phyloP scores from a whole-genome alignment of 148 eudicot genomes.

The Spergularia bocconei region DNA sequence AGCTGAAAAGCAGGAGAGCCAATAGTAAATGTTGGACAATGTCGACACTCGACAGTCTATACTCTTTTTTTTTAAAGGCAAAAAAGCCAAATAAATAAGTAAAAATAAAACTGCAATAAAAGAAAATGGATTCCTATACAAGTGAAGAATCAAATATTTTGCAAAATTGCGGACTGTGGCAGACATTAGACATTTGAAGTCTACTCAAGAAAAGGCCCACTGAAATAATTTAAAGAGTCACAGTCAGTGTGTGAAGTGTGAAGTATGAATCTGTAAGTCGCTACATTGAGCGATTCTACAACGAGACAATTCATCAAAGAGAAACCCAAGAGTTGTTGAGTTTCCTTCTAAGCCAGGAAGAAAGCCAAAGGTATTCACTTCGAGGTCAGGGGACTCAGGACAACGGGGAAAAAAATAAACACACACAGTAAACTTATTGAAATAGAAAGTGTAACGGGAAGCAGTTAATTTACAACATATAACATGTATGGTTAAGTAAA shows the following conservation, averaged over 20 bases:
- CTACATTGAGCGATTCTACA: background rate
- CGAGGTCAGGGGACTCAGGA: too few species aligned
- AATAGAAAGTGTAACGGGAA: background rate
- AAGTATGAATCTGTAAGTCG: background rate
- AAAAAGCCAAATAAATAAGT: too few species aligned
- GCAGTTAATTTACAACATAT: background rate
- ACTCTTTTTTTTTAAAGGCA: too few species aligned
- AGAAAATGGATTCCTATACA: background rate
- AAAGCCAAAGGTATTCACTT: background rate
- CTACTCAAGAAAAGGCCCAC: background rate
- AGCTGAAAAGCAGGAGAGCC: slow-evolving; percentile 44
- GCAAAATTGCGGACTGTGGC: background rate
- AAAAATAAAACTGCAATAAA: background rate
- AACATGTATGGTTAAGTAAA: background rate
- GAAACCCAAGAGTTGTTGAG: background rate
- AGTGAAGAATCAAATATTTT: background rate
- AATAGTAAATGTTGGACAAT: background rate
- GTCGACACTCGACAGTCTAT: too few species aligned
- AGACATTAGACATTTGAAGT: slow-evolving; percentile 6
- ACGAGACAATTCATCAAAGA: background rate
- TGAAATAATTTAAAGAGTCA: background rate
- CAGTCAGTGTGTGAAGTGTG: background rate
- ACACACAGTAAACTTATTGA: background rate
- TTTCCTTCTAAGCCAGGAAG: background rate
- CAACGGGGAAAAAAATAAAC: background rate